Conservation (phyloP, 768 basidiomycete species). For the Lactarius hengduanensis region DNA sequence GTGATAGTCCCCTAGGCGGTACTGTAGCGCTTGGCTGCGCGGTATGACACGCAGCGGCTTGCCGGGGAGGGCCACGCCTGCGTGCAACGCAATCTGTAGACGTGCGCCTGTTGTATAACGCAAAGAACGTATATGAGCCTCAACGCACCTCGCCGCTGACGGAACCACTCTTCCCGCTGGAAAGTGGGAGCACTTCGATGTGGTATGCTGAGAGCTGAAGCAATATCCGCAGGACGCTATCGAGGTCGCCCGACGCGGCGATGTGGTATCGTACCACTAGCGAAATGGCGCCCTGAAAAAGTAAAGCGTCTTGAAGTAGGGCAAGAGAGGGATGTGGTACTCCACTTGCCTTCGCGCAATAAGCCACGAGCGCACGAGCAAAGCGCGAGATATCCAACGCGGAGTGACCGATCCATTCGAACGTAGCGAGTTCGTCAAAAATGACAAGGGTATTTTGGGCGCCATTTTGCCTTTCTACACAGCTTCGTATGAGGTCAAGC, state of each 20-base stretch:
- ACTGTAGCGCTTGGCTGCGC: constrained; percentile 62
- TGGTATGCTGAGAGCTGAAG: constrained; percentile 66
- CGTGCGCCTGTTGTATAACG: not conserved
- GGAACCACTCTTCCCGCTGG: constrained; percentile 72
- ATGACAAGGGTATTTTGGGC: constrained; percentile 47
- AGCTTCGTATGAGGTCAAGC: constrained; percentile 21
- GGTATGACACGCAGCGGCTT: constrained; percentile 44
- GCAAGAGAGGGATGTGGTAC: not conserved
- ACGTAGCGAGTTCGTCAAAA: constrained; percentile 64
- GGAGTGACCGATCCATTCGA: constrained; percentile 71
- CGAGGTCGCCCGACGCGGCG: constrained; percentile 50
- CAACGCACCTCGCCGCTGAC: constrained; percentile 70
- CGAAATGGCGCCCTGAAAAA: constrained; percentile 49
- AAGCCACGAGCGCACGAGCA: constrained; percentile 53
- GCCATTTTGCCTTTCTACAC: constrained; percentile 13
- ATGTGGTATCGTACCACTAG: constrained; percentile 67
- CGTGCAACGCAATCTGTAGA: constrained; percentile 59
- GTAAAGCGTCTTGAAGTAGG: not conserved
- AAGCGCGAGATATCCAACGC: constrained; percentile 53
- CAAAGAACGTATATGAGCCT: not conserved
- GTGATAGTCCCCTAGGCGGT: constrained; percentile 63
- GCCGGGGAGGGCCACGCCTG: constrained; percentile 44
- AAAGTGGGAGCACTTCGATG: constrained; percentile 66
- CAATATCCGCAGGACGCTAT: constrained; percentile 57
- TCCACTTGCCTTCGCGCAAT: constrained; percentile 52